Evolutionary conservation across 495 filamentous ascomycete species (phyloP), one percentile per base, ranked within the genome.

Genomic region (Darksidea phi): DNA sequence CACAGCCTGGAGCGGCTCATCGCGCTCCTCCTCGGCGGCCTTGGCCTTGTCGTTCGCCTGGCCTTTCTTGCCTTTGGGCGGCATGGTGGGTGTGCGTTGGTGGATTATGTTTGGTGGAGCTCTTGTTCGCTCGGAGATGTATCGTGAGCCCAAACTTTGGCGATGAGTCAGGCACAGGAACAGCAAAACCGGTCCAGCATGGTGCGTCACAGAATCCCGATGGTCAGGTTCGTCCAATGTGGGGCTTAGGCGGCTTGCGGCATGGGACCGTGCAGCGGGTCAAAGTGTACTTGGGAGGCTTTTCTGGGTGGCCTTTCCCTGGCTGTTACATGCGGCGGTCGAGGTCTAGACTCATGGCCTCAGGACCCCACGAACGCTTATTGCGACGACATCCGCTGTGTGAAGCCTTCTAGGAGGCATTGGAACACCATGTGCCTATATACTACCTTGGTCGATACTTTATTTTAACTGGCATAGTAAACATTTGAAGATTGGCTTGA

Each of bases 1-100:
- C 66, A 97, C 91, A 45, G 93, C 93, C 75, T 97, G 92, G 45
- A 97, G 79, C 7, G 87, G 84, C 70, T 95, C 89, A 68, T 96
- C 92, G 46, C 85, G 77, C 68, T 88, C 83, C 54, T 89, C 85
- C 46, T 86, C 79, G 18, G 71, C 82, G 1, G 74, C 72, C 70
- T 89, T 83, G 34, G 74, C 79, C 76, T 89, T 90, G 20, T 71
- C 68, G 56, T 82, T 80, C 28, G 82, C 83, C 48, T 79, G 73
- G 46, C 71, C 74, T 78, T 90, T 86, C 52, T 81, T 88, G 72
- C 73, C 58, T 52, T 78, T 79, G 10, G 77, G 74, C n/a, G 75
- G 55, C 77, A 79, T 79, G 37, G n/a, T 68, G 3, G 41, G 11
- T 4, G 41, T 45, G 54, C 34, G 25, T n/a, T 1, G 20, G 21